Evolutionary conservation across 768 basidiomycete genomes (phyloP), one percentile per base, ranked within the genome.

Genomic region (Trametes cubensis): DNA sequence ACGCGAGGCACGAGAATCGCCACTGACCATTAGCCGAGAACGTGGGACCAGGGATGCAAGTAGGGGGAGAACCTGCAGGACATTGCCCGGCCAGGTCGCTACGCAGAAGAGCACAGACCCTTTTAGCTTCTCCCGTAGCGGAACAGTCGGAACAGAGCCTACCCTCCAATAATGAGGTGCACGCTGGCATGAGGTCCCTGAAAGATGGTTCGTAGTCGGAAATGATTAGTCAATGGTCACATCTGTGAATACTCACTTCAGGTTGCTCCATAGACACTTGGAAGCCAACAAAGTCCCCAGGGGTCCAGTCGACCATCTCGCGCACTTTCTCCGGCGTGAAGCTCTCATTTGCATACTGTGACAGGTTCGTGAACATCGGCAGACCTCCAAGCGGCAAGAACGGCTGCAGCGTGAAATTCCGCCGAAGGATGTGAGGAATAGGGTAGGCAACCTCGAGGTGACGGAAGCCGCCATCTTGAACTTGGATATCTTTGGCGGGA

Each of bases 381-480:
- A 48, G 34, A 45, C 28, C 42, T 17, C 28, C 56, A 44, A 63
- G 38, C 52, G n/a, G 34, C 42, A 65, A 21, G 51, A 57, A 76
- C n/a, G 77, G 76, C 55, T 70, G 70, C 10, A 73, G 70, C 0
- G 72, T 73, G 67, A 70, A 78, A 51, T 72, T 73, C 10, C 76
- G 69, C 20, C 76, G 72, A 28, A 76, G 23, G 25, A 50, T 66
- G 63, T 77, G 75, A 34, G 72, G 70, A 20, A 64, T 63, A 15
- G 76, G 76, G 47, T 77, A 77, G 13, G 75, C 63, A 14, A 73
- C 61, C 14, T 60, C 53, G 55, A 73, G 60, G 30, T 58, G 52
- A 15, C 66, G 66, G 63, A 76, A 73, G 5, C 64, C 75, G 41
- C 75, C 76, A 48, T 70, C 64, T 8, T 65, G 59, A 3, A 73